Conservation (phyloP, 2,329 filamentous ascomycete genomes). For the Aspergillus chevalieri region DNA sequence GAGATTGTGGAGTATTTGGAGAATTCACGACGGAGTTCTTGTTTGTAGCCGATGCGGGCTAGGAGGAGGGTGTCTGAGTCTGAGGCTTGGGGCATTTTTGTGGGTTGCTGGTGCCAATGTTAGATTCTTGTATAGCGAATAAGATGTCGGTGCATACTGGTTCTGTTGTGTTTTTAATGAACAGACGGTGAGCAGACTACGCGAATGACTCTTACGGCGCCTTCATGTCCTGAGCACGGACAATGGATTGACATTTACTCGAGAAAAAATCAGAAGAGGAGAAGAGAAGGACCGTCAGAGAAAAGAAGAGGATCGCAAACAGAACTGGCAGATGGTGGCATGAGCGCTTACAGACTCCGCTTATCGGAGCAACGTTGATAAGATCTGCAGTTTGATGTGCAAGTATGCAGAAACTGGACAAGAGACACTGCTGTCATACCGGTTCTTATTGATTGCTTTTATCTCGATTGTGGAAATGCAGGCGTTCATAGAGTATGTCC, state of each 20-base stretch:
- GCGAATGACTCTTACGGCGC: neutral
- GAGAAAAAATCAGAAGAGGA: neutral
- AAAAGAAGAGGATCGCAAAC: neutral
- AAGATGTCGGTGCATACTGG: too few species aligned
- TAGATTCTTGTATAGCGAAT: neutral
- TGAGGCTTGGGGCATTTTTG: slow-evolving; percentile 38
- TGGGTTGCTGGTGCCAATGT: neutral
- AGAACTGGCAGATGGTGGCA: neutral
- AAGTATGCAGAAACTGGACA: too few species aligned
- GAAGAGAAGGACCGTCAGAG: neutral
- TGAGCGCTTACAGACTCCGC: neutral
- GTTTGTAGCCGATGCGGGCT: slow-evolving; percentile 57
- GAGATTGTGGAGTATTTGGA: slow-evolving; percentile 62
- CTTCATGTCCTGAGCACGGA: neutral
- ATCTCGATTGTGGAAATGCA: too few species aligned
- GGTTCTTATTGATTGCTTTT: too few species aligned
- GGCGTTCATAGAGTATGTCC: too few species aligned
- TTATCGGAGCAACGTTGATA: slow-evolving; percentile 5
- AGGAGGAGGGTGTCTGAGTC: slow-evolving; percentile 57
- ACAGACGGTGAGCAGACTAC: neutral
- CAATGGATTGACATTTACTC: too few species aligned
- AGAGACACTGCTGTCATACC: too few species aligned
- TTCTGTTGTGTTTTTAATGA: too few species aligned
- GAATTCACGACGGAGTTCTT: slow-evolving; percentile 59
- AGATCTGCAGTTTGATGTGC: neutral